Base-by-base conservation (phyloP, 1,284 basidiomycete species). In the Rhodotorula sp. region DNA sequence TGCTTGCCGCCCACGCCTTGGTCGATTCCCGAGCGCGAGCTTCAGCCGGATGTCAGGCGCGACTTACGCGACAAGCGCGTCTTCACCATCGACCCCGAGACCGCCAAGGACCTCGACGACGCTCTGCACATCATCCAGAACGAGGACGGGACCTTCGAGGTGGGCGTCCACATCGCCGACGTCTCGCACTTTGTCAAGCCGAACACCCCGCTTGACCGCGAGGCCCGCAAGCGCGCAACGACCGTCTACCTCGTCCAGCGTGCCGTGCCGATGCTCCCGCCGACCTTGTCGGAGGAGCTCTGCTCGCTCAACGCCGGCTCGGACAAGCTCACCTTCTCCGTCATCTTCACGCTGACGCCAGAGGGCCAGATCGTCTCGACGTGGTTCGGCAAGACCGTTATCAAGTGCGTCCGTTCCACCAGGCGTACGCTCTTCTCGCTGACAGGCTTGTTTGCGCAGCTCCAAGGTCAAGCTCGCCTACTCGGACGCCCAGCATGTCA, bases 211-310 rank as follows among this genome's bases (percentile, higher is more conserved):
- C 84, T 99, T 75, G 96, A 99, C 79, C 92, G 96, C 47, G 96
- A 99, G 81, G 96, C 96, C 59, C 88, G 93, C 76, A 98, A 97
- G 83, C 87, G 95, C 72, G 95, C 94, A 36, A 98, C 94, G 4
- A 71, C 76, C 19, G 96, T 99, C 60, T 97, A 97, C 79, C 88
- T 99, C 53, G 89, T 98, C 52, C 95, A 98, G 80, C 88, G 94
- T 56, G 88, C 90, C 39, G 93, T 98, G 17, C 94, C 94, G 1
- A 99, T 99, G 95, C 84, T 99, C 10, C 95, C 95, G 2, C 92
- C 93, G 34, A 84, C 88, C 17, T 84, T 99, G 51, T 91, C 89
- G 78, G 94, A 97, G 80, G 88, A 95, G 77, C 85, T 95, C 30
- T 99, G 96, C 83, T 94, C 91, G 82, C 86, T 99, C 62, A 85